Evolutionary conservation across 441 rosid genomes (phyloP).

Genomic region (Euphorbia schlechtendalii): DNA sequence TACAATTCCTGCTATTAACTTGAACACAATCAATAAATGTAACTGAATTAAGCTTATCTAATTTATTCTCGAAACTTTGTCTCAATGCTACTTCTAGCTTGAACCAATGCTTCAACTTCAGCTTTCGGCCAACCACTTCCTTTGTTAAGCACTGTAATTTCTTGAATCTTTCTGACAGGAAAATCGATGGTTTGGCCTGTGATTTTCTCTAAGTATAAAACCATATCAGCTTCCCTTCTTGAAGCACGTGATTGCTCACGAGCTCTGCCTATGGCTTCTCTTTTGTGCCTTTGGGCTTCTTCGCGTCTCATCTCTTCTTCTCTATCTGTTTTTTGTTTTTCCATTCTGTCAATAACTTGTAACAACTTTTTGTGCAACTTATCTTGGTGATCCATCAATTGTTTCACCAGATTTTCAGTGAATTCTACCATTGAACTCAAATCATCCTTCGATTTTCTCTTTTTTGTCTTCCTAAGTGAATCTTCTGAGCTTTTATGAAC

Average conservation of each 20-base stretch:
- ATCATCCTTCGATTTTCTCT: constrained; percentile 28
- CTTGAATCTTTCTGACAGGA: constrained; percentile 17
- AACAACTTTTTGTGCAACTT: constrained; percentile 31
- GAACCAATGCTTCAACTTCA: constrained; percentile 42
- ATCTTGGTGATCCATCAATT: constrained; percentile 43
- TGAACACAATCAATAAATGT: constrained; percentile 5
- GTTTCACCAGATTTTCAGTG: constrained; percentile 33
- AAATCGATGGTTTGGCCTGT: constrained; percentile 34
- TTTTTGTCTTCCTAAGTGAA: constrained; percentile 26
- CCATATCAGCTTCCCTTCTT: constrained; percentile 33
- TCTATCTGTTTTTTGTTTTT: constrained; percentile 27
- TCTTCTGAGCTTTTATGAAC: constrained; percentile 25
- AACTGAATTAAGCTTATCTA: constrained; percentile 37
- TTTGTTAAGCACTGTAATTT: constrained; percentile 13
- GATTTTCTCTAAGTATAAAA: constrained; percentile 35
- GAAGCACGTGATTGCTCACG: constrained; percentile 34
- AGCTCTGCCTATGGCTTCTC: constrained; percentile 35
- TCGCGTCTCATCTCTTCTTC: constrained; percentile 37
- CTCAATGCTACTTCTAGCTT: constrained; percentile 28
- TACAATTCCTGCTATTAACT: constrained; percentile 2
- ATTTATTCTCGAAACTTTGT: constrained; percentile 31
- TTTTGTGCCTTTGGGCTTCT: constrained; percentile 26
- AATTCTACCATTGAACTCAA: constrained; percentile 23
- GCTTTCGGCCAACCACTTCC: constrained; percentile 34
- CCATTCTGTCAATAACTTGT: constrained; percentile 39